Conservation (phyloP, 176 grass and related monocot genomes). For the Thinopyrum elongatum region DNA sequence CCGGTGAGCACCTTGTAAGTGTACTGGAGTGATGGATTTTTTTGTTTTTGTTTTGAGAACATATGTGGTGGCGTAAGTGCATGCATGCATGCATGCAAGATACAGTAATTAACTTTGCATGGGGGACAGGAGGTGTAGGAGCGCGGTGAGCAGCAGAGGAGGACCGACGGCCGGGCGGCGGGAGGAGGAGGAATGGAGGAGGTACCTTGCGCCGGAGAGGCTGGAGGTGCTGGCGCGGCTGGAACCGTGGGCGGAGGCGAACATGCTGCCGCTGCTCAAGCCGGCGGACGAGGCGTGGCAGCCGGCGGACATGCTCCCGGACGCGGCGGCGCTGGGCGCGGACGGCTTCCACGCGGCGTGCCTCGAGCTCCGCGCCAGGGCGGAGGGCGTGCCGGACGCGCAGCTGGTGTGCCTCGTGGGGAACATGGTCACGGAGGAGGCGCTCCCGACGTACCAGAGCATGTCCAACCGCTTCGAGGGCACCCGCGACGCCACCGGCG, state of each 20-base stretch:
- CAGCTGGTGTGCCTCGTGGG: constrained; percentile 68
- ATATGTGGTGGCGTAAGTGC: neutral
- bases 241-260: constrained; percentile 60
- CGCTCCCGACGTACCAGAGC: constrained; percentile 85
- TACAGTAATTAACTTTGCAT: neutral
- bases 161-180: no score
- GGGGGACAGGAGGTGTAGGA: constrained; percentile 21
- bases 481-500: constrained; percentile 64
- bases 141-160: neutral
- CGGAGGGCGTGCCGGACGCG: constrained; percentile 48
- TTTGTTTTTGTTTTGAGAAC: neutral
- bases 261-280: constrained; percentile 71
- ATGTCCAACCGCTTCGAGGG: constrained; percentile 68
- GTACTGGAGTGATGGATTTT: no score
- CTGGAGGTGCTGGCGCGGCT: constrained; percentile 60
- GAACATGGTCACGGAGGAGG: constrained; percentile 95
- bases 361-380: constrained; percentile 40
- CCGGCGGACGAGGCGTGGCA: constrained; percentile 67
- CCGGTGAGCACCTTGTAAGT: neutral
- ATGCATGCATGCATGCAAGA: neutral
- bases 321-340: constrained; percentile 38
- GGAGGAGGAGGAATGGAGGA: constrained; percentile 16
- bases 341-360: constrained; percentile 60
- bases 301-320: constrained; percentile 72
- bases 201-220: constrained; percentile 60